Percentiles rank a stretch among this genome's conserved stretches.
Evolutionary conservation across 2,329 filamentous ascomycete species (phyloP).

Genomic region (Dactylellina leptospora): DNA sequence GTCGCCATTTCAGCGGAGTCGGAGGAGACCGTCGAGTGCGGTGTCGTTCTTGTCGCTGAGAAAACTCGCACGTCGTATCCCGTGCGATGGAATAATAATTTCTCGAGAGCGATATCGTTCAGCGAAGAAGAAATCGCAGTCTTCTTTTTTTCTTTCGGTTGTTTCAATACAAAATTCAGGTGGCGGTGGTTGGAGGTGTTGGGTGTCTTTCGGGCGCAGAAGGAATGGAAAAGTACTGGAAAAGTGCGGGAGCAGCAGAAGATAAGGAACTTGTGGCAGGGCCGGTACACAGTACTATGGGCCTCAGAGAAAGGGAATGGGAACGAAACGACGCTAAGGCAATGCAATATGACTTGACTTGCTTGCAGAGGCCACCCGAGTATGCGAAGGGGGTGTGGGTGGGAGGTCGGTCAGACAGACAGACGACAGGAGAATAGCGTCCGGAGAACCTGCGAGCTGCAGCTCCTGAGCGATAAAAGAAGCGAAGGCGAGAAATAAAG

Average conservation of each 20-base stretch:
- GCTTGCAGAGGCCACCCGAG: background rate
- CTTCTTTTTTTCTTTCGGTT: background rate
- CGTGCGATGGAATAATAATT: background rate
- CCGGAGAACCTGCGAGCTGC: constrained; percentile 13
- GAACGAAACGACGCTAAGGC: constrained; percentile 13
- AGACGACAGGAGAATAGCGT: background rate
- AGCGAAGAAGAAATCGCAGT: constrained; percentile 23
- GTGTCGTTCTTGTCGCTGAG: background rate
- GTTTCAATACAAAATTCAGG: background rate
- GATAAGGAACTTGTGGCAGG: constrained; percentile 28
- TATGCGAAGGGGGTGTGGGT: background rate
- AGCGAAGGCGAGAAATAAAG: constrained; percentile 12
- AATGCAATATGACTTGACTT: constrained; percentile 7
- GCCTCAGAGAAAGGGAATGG: no score
- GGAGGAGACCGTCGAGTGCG: background rate
- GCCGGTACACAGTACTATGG: constrained; percentile 41
- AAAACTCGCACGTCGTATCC: constrained; percentile 4
- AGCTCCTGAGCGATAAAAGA: constrained; percentile 33
- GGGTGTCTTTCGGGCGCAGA: constrained; percentile 4
- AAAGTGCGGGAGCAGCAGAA: constrained; percentile 30
- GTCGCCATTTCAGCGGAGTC: constrained; percentile 27
- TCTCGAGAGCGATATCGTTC: constrained; percentile 34
- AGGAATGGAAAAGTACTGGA: constrained; percentile 12
- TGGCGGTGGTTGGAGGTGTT: constrained; percentile 17
- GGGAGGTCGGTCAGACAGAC: constrained; percentile 13